Base-by-base conservation (phyloP, 2,329 filamentous ascomycete genomes). In the Botrytis medusae region DNA sequence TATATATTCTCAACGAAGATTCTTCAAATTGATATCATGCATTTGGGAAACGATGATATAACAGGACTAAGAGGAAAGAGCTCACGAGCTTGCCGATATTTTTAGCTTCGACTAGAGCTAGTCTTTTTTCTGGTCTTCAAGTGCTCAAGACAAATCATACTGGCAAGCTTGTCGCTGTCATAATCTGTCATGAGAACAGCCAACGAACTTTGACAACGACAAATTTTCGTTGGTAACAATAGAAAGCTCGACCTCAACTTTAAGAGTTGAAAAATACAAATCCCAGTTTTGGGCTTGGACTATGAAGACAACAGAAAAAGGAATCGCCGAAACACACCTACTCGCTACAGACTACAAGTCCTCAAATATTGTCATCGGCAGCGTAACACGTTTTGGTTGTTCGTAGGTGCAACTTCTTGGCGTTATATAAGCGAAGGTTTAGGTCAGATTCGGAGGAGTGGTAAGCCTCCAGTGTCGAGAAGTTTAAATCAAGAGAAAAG, bases 21-120 rank as follows among this genome's bases (percentile, higher is more conserved):
- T 25, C 32, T 37, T 4, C 16, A 37, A 60, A 25, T 1, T 12
- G 1, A 3, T 37, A 22, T 6, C 4, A 1, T 34, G 3, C 0
- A 16, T 16, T 18, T 29, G 2, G 18, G 29, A 12, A 4, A 29
- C 0, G 3, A 6, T 3, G 6, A 9, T 1, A 2, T 3, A 8
- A 4, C 0, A 14, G 6, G 6, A 18, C 6, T 1, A 54, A 6
- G 6, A 12, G 6, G 3, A 3, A 8, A 29, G n/a, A 8, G 7
- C n/a, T 29, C 2, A 16, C 12, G 25, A 29, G n/a, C n/a, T 29
- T 54, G 14, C 2, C 1, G 16, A 44, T 29, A n/a, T 18, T 8
- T 3, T 54, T 1, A 3, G 18, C 12, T 18, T 25, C 14, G 6
- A 29, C 14, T 6, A 18, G 25, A 54, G 7, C 5, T n/a, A 5